Evolutionary conservation across 2,329 filamentous ascomycete species (phyloP).

Genomic region (Colletotrichum musae): DNA sequence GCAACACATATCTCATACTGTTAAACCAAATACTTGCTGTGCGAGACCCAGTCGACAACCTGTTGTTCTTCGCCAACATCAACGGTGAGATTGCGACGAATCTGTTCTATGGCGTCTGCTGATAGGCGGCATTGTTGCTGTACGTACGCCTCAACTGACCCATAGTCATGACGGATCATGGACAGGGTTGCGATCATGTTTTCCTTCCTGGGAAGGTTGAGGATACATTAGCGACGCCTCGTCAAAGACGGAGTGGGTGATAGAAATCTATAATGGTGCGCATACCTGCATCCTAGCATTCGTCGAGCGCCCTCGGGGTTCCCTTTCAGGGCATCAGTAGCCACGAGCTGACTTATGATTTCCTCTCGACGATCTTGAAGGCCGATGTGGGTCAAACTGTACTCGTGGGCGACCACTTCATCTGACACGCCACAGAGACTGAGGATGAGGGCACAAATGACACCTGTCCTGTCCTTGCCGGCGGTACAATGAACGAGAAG

Average conservation of each 20-base stretch:
- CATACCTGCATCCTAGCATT: conserved; percentile 62
- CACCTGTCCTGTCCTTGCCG: conserved; percentile 83
- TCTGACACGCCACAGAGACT: conserved; percentile 74
- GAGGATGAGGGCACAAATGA: conserved; percentile 77
- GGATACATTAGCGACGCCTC: not conserved
- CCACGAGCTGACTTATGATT: conserved; percentile 65
- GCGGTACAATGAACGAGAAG: conserved; percentile 81
- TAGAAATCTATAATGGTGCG: not conserved
- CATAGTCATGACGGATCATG: conserved; percentile 72
- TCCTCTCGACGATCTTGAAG: conserved; percentile 66
- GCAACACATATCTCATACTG: not conserved
- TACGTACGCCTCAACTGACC: conserved; percentile 76
- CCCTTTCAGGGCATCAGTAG: conserved; percentile 64
- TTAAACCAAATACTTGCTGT: conserved; percentile 21
- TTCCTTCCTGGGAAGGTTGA: conserved; percentile 54
- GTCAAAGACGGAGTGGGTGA: not conserved
- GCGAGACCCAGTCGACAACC: conserved; percentile 35
- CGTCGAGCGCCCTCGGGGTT: conserved; percentile 60
- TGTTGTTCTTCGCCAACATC: conserved; percentile 41
- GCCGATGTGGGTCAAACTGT: conserved; percentile 76
- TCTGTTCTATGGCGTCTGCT: conserved; percentile 65
- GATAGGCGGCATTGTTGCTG: conserved; percentile 70
- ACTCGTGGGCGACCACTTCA: conserved; percentile 75
- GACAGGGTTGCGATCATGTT: conserved; percentile 64
- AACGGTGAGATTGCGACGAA: conserved; percentile 65